Conservation (phyloP, 768 basidiomycete species). For the Russula abietina region DNA sequence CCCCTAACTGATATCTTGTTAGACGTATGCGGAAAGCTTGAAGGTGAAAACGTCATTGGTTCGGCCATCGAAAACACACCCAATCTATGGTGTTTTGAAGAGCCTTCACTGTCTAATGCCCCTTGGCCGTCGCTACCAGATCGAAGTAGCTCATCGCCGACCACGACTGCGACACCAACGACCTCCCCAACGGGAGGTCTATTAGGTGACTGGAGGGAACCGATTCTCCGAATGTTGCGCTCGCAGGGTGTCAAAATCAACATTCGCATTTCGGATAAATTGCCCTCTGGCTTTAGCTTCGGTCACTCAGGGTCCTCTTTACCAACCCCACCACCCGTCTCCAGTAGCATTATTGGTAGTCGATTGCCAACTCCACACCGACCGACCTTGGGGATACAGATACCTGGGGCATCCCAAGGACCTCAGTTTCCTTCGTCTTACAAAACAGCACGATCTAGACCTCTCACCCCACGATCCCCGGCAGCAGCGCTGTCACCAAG, state of each 20-base stretch:
- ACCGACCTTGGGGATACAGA: no score
- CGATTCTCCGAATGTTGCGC: neutral
- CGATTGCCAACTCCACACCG: no score
- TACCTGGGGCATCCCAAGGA: neutral
- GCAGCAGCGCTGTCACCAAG: neutral
- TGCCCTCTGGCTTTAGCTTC: neutral
- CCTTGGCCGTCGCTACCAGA: neutral
- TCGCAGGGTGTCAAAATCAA: neutral
- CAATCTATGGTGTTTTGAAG: neutral
- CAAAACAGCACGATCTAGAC: neutral
- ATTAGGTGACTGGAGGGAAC: neutral
- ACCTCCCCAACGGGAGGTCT: neutral
- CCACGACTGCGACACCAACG: neutral
- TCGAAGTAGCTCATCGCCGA: neutral
- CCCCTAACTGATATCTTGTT: neutral
- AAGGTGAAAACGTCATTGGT: neutral
- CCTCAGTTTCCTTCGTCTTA: neutral
- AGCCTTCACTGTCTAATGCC: neutral
- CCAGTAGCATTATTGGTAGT: no score
- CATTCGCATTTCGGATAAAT: neutral
- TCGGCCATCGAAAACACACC: neutral
- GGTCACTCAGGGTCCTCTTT: neutral
- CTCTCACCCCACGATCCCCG: neutral
- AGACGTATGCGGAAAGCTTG: slow-evolving; percentile 7
- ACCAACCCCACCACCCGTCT: neutral